These are phyloP conservation scores for Dimargaris xerosporica DNA, from an alignment of 192 early-diverging fungal genomes.

Conservation along the genomic window DNA sequence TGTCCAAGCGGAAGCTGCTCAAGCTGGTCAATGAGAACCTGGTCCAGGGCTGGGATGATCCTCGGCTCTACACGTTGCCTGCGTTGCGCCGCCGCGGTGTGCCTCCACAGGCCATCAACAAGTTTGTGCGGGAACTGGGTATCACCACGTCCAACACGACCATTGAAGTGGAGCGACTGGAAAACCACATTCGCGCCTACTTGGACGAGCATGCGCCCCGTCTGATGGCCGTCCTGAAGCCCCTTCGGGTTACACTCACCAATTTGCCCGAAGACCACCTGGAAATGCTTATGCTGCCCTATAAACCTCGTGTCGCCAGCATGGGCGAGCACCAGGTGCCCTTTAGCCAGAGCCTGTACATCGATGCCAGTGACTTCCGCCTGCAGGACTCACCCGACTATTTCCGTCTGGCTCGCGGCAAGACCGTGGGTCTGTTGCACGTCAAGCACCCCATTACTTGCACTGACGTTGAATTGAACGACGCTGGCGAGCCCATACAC, in stretches of 20 bases:
- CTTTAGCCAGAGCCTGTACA: slow-evolving; percentile 86
- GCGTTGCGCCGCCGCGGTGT: slow-evolving; percentile 93
- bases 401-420: slow-evolving; percentile 82
- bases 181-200: slow-evolving; percentile 89
- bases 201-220: slow-evolving; percentile 86
- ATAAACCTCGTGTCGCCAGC: slow-evolving; percentile 63
- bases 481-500: slow-evolving; percentile 66
- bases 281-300: slow-evolving; percentile 69
- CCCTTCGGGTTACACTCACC: slow-evolving; percentile 74
- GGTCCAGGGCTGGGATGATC: slow-evolving; percentile 91
- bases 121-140: slow-evolving; percentile 88
- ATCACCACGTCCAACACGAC: slow-evolving; percentile 69
- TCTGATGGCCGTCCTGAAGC: slow-evolving; percentile 79
- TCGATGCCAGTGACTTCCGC: slow-evolving; percentile 93
- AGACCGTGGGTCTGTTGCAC: slow-evolving; percentile 86
- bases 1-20: slow-evolving; percentile 96
- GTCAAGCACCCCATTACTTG: slow-evolving; percentile 80
- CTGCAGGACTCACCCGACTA: slow-evolving; percentile 85
- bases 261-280: slow-evolving; percentile 74
- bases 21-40: slow-evolving; percentile 67
- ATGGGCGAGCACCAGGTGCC: slow-evolving; percentile 81
- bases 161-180: slow-evolving; percentile 77
- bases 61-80: slow-evolving; percentile 88
- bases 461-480: slow-evolving; percentile 57
- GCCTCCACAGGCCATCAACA: slow-evolving; percentile 94